phyloP scores from a whole-genome alignment of 192 early-diverging fungal species.

The Mortierella hygrophila region DNA sequence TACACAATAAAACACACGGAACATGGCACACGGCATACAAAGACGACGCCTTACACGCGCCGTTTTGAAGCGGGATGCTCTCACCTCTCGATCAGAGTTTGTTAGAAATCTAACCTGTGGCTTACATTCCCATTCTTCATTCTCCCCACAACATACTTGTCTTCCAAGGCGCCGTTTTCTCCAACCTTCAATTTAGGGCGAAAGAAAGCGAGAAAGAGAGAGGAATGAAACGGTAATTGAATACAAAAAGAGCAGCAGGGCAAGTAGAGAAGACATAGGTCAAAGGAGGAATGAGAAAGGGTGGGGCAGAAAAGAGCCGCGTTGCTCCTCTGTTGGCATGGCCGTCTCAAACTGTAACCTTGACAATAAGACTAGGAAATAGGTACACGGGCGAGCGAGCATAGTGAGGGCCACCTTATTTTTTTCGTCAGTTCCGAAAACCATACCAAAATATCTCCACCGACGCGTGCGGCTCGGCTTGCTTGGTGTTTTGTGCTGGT shows the following conservation, averaged over 20 bases:
- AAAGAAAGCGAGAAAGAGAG: background rate
- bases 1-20: too few species aligned
- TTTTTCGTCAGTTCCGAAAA: background rate
- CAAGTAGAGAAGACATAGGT: background rate
- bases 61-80: background rate
- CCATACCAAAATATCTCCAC: background rate
- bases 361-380: background rate
- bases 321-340: background rate
- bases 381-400: background rate
- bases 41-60: background rate
- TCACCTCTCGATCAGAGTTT: background rate
- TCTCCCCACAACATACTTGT: background rate
- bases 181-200: background rate
- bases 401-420: too few species aligned
- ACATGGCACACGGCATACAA: background rate
- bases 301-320: background rate
- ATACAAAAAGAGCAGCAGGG: background rate
- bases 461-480: background rate
- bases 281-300: constrained; percentile 10
- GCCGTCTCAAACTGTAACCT: background rate
- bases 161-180: background rate
- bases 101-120: constrained; percentile 1
- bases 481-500: background rate
- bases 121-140: background rate
- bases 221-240: background rate